Conservation (phyloP, 2,329 filamentous ascomycete genomes). For the Microsporum ferrugineum region DNA sequence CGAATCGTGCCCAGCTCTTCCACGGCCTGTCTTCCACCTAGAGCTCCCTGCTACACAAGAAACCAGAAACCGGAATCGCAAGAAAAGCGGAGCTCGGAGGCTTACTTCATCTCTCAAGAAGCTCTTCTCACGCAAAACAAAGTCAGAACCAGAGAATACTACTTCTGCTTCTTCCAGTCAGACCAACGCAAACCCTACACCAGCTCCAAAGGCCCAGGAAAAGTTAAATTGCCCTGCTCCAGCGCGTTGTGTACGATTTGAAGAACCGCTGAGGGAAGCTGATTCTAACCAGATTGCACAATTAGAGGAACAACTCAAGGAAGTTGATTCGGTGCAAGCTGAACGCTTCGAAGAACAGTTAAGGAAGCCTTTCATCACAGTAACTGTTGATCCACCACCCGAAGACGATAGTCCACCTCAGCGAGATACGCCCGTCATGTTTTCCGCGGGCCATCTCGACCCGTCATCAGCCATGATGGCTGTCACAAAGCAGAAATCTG, state of each 20-base stretch:
- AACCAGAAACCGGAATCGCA: slow-evolving; percentile 7
- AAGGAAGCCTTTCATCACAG: not conserved
- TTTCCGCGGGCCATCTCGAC: slow-evolving; percentile 25
- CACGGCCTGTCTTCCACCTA: not conserved
- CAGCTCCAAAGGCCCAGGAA: not conserved
- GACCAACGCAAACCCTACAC: not conserved
- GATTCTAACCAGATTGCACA: not conserved
- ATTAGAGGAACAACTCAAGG: not conserved
- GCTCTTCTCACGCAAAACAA: slow-evolving; percentile 10
- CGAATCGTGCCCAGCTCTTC: not conserved
- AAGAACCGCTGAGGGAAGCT: not conserved
- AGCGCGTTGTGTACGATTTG: not conserved
- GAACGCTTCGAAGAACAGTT: not conserved
- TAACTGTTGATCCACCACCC: not conserved
- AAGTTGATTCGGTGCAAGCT: not conserved
- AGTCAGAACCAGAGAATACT: slow-evolving; percentile 3
- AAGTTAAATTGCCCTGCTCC: not conserved
- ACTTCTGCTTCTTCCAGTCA: not conserved
- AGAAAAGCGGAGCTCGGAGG: slow-evolving; percentile 5
- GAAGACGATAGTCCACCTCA: not conserved
- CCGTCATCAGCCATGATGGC: slow-evolving; percentile 34
- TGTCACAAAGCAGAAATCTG: slow-evolving; percentile 39
- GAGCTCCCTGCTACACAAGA: slow-evolving; percentile 3
- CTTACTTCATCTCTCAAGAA: slow-evolving; percentile 10
- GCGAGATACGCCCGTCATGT: slow-evolving; percentile 17